These are phyloP conservation scores for Phanerodontia chrysosporium DNA, from an alignment of 768 basidiomycete genomes.

Conservation along the genomic window DNA sequence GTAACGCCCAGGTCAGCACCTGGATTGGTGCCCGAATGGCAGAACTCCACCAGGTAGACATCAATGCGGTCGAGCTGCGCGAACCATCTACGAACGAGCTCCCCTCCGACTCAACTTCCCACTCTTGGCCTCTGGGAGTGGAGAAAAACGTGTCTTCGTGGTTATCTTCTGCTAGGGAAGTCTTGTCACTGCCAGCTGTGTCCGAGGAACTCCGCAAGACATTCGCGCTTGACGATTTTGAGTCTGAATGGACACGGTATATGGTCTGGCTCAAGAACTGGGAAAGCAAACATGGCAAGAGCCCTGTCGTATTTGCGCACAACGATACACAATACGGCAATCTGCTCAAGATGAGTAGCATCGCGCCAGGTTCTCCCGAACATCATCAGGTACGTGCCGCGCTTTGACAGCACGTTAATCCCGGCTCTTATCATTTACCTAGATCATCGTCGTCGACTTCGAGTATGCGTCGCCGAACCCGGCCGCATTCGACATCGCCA, in stretches of 20 bases:
- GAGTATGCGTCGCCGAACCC: conserved; percentile 95
- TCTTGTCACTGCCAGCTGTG: conserved; percentile 60
- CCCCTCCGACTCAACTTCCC: background rate
- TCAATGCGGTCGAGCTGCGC: conserved; percentile 55
- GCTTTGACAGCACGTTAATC: conserved; percentile 3
- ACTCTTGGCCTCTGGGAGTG: conserved; percentile 43
- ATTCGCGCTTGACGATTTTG: conserved; percentile 65
- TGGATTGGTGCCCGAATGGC: conserved; percentile 96
- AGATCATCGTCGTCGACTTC: conserved; percentile 97
- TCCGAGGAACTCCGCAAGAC: conserved; percentile 40
- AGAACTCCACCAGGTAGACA: conserved; percentile 90
- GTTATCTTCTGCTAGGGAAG: conserved; percentile 66
- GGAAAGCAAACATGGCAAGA: conserved; percentile 55
- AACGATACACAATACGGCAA: conserved; percentile 98
- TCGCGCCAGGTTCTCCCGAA: conserved; percentile 53
- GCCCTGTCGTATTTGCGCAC: conserved; percentile 76
- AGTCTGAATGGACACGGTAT: conserved; percentile 63
- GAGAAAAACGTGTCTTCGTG: conserved; percentile 68
- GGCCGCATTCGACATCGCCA: conserved; percentile 92
- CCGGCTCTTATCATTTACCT: conserved; percentile 15
- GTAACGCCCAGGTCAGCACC: conserved; percentile 68
- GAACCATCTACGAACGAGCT: conserved; percentile 29
- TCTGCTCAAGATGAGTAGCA: conserved; percentile 63
- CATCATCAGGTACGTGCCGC: conserved; percentile 63
- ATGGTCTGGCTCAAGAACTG: conserved; percentile 60